Conservation (phyloP, 176 grass and related monocot species). For the Sorghum bicolor region Sorghum_bicolor_NCBIv3 NC_012873.2:48628001-48628500, state of each 20-base stretch:
- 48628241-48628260: background rate
- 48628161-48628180: background rate
- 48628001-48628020: no score
- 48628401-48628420: background rate
- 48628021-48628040: no score
- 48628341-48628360: background rate
- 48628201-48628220: background rate
- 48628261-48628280: background rate
- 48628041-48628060: constrained; percentile 12
- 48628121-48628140: background rate
- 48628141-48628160: background rate
- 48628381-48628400: background rate
- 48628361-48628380: background rate
- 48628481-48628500: background rate
- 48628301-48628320: background rate
- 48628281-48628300: background rate
- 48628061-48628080: background rate
- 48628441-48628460: background rate
- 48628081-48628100: background rate
- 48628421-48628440: background rate
- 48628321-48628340: background rate
- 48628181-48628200: background rate
- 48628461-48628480: background rate
- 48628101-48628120: background rate
- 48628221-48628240: background rate